Percentiles rank a stretch among this genome's conserved stretches.
Evolutionary conservation across 768 basidiomycete species (phyloP).

Genomic region (Agrocybe praecox): DNA sequence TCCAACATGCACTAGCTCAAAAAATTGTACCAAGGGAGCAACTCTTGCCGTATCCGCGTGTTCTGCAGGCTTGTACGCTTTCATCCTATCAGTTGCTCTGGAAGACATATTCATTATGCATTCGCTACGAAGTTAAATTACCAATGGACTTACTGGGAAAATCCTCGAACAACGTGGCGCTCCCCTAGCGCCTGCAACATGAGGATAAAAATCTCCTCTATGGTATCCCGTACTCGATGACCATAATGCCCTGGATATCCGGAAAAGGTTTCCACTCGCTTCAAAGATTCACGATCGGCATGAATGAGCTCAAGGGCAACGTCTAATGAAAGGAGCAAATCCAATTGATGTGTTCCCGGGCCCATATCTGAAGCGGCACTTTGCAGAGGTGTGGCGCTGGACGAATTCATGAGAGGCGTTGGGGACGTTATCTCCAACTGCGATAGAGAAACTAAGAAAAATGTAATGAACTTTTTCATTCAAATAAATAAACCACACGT

Average conservation of each 20-base stretch:
- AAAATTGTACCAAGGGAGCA: slow-evolving; percentile 94
- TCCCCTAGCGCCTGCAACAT: slow-evolving; percentile 78
- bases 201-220: slow-evolving; percentile 92
- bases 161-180: slow-evolving; percentile 80
- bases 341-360: slow-evolving; percentile 49
- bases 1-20: slow-evolving; percentile 95
- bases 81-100: slow-evolving; percentile 91
- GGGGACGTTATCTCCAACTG: slow-evolving; percentile 15
- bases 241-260: slow-evolving; percentile 89
- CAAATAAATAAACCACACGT: not conserved
- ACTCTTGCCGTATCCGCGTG: slow-evolving; percentile 82
- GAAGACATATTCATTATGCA: not conserved
- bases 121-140: slow-evolving; percentile 8
- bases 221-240: slow-evolving; percentile 84
- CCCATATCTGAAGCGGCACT: not conserved
- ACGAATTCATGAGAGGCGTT: slow-evolving; percentile 15
- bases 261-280: slow-evolving; percentile 89
- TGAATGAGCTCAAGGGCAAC: slow-evolving; percentile 91
- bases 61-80: slow-evolving; percentile 85
- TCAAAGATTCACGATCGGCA: slow-evolving; percentile 86
- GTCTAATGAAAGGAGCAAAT: slow-evolving; percentile 90
- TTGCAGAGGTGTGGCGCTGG: not conserved
- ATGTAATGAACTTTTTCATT: not conserved
- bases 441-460: slow-evolving; percentile 6
- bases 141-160: slow-evolving; percentile 56